Conservation (phyloP, 495 filamentous ascomycete genomes). For the Sphaerosporella brunnea region DNA sequence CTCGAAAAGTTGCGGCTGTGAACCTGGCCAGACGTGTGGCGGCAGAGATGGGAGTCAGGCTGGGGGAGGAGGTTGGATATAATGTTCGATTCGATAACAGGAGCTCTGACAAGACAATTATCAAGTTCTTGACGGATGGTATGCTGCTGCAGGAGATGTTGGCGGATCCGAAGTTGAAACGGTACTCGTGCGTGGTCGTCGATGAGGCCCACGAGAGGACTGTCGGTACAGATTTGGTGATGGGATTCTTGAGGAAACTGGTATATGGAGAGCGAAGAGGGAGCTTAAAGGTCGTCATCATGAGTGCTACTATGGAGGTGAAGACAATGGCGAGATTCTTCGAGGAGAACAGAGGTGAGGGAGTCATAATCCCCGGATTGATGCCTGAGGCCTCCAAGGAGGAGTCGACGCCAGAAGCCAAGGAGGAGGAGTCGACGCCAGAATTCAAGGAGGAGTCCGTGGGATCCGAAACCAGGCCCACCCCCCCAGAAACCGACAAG, state of each 20-base stretch:
- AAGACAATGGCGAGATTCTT: constrained; percentile 64
- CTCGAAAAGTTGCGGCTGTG: constrained; percentile 84
- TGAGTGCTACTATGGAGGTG: constrained; percentile 92
- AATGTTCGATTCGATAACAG: constrained; percentile 87
- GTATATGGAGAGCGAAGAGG: constrained; percentile 17
- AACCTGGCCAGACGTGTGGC: constrained; percentile 79
- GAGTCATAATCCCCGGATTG: background rate
- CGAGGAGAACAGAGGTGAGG: constrained; percentile 22
- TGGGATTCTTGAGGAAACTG: constrained; percentile 58
- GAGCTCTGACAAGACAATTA: constrained; percentile 44
- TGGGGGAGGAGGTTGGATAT: constrained; percentile 66
- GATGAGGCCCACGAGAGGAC: constrained; percentile 97
- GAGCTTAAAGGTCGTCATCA: constrained; percentile 66
- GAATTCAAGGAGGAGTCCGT: constrained; percentile 1
- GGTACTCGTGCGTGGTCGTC: constrained; percentile 79
- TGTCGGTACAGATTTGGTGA: constrained; percentile 80
- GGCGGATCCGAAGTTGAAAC: constrained; percentile 58
- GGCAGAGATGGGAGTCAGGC: constrained; percentile 69
- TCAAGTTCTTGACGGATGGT: constrained; percentile 93
- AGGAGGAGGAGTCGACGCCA: background rate
- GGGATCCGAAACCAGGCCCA: background rate
- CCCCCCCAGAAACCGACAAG: background rate
- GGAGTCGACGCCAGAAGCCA: background rate
- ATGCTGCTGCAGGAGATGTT: constrained; percentile 93
- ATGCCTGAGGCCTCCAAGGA: constrained; percentile 6